These are phyloP conservation scores for grape (Vitis vinifera) DNA, from an alignment of 164 flowering plant genomes.

Conservation along the genomic window DNA sequence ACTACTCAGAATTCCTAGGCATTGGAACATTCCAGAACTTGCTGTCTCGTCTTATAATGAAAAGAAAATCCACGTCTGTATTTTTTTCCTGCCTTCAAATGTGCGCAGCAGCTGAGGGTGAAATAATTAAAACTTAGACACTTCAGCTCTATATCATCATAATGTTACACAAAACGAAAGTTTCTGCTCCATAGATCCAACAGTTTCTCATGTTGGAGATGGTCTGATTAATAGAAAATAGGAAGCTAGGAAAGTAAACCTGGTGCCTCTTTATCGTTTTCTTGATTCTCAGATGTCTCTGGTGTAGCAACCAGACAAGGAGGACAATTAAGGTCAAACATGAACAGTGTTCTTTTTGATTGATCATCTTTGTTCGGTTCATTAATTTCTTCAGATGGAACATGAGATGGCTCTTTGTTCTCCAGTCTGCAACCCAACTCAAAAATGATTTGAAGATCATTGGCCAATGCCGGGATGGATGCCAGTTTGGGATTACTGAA, in stretches of 20 bases:
- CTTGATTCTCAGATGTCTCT: slow-evolving; percentile 17
- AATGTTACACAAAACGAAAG: not conserved
- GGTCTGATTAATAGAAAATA: not conserved
- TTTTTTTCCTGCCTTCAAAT: not conserved
- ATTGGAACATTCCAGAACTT: not conserved
- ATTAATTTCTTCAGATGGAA: slow-evolving; percentile 4
- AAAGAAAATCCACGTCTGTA: not conserved
- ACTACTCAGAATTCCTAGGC: not conserved
- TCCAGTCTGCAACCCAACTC: slow-evolving; percentile 19
- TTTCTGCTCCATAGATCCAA: not conserved
- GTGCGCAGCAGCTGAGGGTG: not conserved
- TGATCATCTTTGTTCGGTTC: slow-evolving; percentile 10
- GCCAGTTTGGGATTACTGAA: slow-evolving; percentile 28
- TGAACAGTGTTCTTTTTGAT: slow-evolving; percentile 19
- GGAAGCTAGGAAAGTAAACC: slow-evolving; percentile 24
- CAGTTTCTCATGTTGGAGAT: not conserved
- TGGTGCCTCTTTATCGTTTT: slow-evolving; percentile 21
- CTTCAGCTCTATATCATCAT: not conserved
- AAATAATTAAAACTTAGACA: not conserved
- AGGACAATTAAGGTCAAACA: slow-evolving; percentile 46
- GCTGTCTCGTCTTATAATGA: not conserved
- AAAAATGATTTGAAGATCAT: slow-evolving; percentile 29
- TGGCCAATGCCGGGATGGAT: slow-evolving; percentile 27
- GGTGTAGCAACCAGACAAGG: slow-evolving; percentile 23
- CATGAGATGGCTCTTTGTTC: slow-evolving; percentile 8